Conservation (phyloP, 1,139 yeast genomes). For the Yamadazyma buinensis region DNA sequence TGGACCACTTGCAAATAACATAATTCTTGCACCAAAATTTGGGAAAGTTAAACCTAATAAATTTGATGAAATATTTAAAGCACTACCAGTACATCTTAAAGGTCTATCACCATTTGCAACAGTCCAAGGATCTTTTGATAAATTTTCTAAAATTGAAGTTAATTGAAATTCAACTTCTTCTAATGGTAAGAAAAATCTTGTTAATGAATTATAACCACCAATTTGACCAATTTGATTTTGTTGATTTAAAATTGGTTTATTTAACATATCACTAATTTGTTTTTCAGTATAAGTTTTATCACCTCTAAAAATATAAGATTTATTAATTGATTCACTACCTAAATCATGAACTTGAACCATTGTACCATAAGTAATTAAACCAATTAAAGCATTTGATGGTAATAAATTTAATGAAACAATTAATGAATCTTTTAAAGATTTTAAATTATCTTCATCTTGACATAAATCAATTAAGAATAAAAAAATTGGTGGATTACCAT, state of each 20-base stretch:
- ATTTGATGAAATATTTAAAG: slow-evolving; percentile 79
- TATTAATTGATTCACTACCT: slow-evolving; percentile 72
- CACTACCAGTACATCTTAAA: slow-evolving; percentile 90
- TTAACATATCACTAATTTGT: slow-evolving; percentile 73
- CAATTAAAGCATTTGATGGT: slow-evolving; percentile 92
- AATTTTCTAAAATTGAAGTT: slow-evolving; percentile 73
- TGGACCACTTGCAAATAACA: slow-evolving; percentile 92
- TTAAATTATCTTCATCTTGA: slow-evolving; percentile 89
- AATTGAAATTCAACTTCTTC: slow-evolving; percentile 86
- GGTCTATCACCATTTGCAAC: slow-evolving; percentile 87
- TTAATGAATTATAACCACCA: slow-evolving; percentile 43
- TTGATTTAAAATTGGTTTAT: slow-evolving; percentile 40
- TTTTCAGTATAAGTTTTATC: slow-evolving; percentile 80
- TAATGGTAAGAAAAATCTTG: slow-evolving; percentile 81
- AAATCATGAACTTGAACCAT: slow-evolving; percentile 94
- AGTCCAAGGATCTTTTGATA: slow-evolving; percentile 89
- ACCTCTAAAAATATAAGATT: slow-evolving; percentile 88
- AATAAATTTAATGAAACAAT: slow-evolving; percentile 76
- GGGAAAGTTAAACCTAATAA: slow-evolving; percentile 83
- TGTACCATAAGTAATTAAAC: slow-evolving; percentile 90
- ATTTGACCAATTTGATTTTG: slow-evolving; percentile 19
- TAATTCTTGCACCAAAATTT: slow-evolving; percentile 85
- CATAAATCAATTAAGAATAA: slow-evolving; percentile 89
- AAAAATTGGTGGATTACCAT: slow-evolving; percentile 88
- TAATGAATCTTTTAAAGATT: slow-evolving; percentile 83